These are phyloP conservation scores for Eutrema yunnanense DNA, from an alignment of 345 rosid genomes.

Conservation along the genomic window DNA sequence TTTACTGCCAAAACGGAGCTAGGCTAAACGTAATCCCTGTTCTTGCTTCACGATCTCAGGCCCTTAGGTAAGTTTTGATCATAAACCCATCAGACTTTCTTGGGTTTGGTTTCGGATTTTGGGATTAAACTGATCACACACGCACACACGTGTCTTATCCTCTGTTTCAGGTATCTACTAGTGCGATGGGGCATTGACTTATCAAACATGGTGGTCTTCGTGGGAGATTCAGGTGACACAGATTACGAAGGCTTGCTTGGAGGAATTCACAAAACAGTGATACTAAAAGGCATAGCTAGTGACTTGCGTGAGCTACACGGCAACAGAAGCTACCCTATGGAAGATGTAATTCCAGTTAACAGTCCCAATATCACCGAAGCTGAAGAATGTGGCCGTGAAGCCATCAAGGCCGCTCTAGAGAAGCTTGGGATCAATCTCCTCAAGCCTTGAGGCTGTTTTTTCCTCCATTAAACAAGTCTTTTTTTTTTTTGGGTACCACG, in stretches of 20 bases:
- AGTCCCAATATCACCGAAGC: constrained; percentile 41
- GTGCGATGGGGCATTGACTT: constrained; percentile 70
- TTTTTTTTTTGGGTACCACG: not conserved
- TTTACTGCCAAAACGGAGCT: constrained; percentile 60
- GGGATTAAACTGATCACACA: not conserved
- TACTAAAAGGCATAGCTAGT: constrained; percentile 45
- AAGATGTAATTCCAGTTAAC: constrained; percentile 49
- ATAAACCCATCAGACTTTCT: not conserved
- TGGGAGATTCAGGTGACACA: constrained; percentile 70
- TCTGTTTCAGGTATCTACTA: constrained; percentile 48
- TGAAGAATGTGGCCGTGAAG: constrained; percentile 18
- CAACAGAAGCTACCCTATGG: constrained; percentile 58
- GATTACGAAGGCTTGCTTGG: constrained; percentile 73
- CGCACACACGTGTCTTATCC: not conserved
- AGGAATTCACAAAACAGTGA: constrained; percentile 57
- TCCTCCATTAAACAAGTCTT: not conserved
- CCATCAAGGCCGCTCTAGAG: constrained; percentile 15
- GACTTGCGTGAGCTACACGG: constrained; percentile 38
- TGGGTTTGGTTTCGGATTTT: not conserved
- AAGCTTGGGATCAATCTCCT: constrained; percentile 24
- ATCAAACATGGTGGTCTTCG: constrained; percentile 49
- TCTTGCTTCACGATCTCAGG: constrained; percentile 75
- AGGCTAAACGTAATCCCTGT: constrained; percentile 64
- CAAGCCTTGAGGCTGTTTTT: constrained; percentile 11
- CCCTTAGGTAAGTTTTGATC: constrained; percentile 50